These are phyloP conservation scores for Silene latifolia DNA, from an alignment of 148 eudicot genomes.

Conservation along the genomic window DNA sequence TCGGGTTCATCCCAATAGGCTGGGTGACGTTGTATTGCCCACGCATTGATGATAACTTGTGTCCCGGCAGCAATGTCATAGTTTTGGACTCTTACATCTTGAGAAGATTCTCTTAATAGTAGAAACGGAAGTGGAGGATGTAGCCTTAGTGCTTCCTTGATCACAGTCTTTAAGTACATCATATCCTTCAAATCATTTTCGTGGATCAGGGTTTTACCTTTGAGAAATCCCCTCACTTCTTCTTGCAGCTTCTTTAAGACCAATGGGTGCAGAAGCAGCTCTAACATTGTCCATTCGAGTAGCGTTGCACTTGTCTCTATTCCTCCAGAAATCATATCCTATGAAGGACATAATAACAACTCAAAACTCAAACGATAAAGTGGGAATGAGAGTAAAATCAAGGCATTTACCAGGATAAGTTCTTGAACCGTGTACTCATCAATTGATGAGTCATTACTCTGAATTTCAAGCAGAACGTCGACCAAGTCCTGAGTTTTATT, in stretches of 20 bases:
- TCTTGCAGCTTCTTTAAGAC: constrained; percentile 29
- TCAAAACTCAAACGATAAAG: neutral
- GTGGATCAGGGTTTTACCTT: constrained; percentile 17
- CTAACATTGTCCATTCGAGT: constrained; percentile 45
- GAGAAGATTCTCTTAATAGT: constrained; percentile 23
- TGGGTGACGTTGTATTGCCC: constrained; percentile 40
- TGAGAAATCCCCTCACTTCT: constrained; percentile 30
- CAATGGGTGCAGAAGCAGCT: constrained; percentile 34
- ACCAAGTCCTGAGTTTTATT: constrained; percentile 23
- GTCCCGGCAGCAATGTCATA: constrained; percentile 29
- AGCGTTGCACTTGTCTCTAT: constrained; percentile 32
- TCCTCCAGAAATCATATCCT: constrained; percentile 49
- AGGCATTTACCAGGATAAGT: constrained; percentile 33
- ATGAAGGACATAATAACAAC: neutral
- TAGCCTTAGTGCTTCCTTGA: constrained; percentile 29
- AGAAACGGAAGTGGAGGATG: constrained; percentile 31
- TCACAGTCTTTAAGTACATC: constrained; percentile 37
- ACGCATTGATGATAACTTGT: constrained; percentile 30
- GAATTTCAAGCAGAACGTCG: constrained; percentile 35
- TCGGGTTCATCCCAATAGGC: constrained; percentile 30
- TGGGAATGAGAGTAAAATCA: too few species aligned
- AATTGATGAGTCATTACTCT: constrained; percentile 16
- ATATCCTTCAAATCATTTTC: constrained; percentile 40
- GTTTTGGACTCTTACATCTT: constrained; percentile 6
- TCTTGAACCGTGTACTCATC: constrained; percentile 31